Base-by-base conservation (phyloP, 176 grass and related monocot species). In the Oropetium thomaeum region DNA sequence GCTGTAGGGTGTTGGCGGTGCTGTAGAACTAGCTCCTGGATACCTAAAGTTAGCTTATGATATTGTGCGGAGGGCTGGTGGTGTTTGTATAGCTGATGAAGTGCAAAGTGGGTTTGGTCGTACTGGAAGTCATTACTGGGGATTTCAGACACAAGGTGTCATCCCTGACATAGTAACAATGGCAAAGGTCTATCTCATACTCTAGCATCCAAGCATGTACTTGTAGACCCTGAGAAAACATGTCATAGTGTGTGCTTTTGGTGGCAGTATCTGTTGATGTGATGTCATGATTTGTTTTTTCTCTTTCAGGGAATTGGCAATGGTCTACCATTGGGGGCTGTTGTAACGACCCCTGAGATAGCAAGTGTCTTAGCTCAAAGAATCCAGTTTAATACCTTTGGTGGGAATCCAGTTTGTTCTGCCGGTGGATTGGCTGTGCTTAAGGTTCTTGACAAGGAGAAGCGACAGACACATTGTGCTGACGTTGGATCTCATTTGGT, bases 51-150 rank as follows among this genome's bases (percentile, higher is more conserved):
- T 83, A 62, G 91, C 81, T 25, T 99, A 95, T 79, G 84, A 95
- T 60, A 90, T 79, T 66, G 96, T 99, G 28, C 77, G 89, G 16
- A 92, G 92, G 79, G 82, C 84, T 71, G 91, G 89, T 70, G 96
- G 96, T 37, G 91, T 99, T 42, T 99, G 91, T 80, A 99, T 99
- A 84, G 96, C 96, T 65, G 96, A 99, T 62, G 96, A 99, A 82
- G 96, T 99, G 26, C 96, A 99, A 43, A 99, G 92, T 79, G 91
- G 96, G 48, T 99, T 99, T 70, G 96, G 96, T 23, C 89, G 96
- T 31, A 92, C 92, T 47, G 96, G 96, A 78, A 94, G 91, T 41
- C 87, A 95, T 66, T 99, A 99, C 13, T 99, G 91, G 96, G 96
- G 96, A 78, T 99, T 99, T 64, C 88, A 95, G 79, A 99, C 87